A percentile compares a stretch with the other conserved stretches of the same genome.
Conservation (phyloP, 176 grass and related monocot species). For the Paspalum vaginatum region DNA sequence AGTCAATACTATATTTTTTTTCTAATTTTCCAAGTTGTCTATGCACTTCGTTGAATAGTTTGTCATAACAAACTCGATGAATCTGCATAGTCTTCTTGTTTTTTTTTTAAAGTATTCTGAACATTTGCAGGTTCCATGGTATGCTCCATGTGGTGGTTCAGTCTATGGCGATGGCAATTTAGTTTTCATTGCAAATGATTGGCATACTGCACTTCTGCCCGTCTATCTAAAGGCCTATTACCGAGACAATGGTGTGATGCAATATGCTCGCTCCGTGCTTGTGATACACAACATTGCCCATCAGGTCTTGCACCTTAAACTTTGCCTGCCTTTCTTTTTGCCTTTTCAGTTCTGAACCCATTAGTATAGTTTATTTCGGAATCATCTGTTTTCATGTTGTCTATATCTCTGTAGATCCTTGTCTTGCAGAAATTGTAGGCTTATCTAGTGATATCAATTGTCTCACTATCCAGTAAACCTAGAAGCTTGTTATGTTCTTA, state of each 20-base stretch:
- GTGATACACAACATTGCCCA: conserved; percentile 98
- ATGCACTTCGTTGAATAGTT: neutral
- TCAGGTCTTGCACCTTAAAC: conserved; percentile 60
- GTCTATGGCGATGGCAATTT: conserved; percentile 95
- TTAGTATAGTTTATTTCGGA: neutral
- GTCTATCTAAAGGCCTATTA: conserved; percentile 94
- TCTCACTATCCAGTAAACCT: neutral
- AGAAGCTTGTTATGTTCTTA: neutral
- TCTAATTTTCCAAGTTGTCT: neutral
- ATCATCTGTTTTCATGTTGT: neutral
- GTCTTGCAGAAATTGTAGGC: neutral
- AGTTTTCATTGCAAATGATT: conserved; percentile 96
- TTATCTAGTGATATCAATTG: neutral
- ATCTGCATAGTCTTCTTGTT: neutral
- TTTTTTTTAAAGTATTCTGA: neutral
- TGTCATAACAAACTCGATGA: neutral
- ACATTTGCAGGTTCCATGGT: conserved; percentile 76
- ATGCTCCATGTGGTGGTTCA: conserved; percentile 73
- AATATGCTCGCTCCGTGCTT: conserved; percentile 77
- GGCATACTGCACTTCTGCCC: conserved; percentile 90
- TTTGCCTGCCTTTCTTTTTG: neutral
- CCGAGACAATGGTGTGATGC: conserved; percentile 94
- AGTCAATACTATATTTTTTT: neutral
- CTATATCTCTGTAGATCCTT: neutral
- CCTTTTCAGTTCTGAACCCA: neutral